A percentile compares a stretch with the other conserved stretches of the same genome.
These are phyloP conservation scores for Ceratobasidium sp. DNA, from an alignment of 1,284 basidiomycete species.

Conservation along the genomic window DNA sequence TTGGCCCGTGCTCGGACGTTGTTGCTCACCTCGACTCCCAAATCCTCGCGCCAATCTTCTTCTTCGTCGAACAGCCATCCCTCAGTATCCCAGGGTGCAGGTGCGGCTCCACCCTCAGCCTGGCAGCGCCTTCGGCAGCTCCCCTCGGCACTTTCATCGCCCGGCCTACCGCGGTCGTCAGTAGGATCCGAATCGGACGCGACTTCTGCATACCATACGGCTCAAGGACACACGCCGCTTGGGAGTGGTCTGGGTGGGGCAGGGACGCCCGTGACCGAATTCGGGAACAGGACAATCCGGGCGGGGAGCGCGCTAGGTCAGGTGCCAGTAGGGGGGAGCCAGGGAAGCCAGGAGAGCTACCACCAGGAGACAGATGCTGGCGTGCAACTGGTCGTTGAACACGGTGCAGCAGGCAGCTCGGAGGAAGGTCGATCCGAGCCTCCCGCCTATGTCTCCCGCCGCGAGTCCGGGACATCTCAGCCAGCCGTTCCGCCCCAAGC, in stretches of 20 bases:
- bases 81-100: neutral
- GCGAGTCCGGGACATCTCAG: neutral
- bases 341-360: neutral
- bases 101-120: slow-evolving; percentile 23
- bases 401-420: neutral
- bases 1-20: slow-evolving; percentile 26
- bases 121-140: slow-evolving; percentile 34
- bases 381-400: slow-evolving; percentile 33
- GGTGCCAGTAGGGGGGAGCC: neutral
- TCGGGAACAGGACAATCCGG: slow-evolving; percentile 8
- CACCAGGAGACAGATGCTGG: slow-evolving; percentile 35
- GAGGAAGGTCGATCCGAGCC: neutral
- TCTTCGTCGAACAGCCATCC: neutral
- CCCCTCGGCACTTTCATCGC: neutral
- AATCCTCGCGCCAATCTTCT: neutral
- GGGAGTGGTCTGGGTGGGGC: neutral
- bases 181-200: slow-evolving; percentile 18
- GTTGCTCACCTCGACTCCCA: slow-evolving; percentile 1
- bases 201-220: slow-evolving; percentile 34
- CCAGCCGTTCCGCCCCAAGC: neutral
- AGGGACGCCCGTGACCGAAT: slow-evolving; percentile 28
- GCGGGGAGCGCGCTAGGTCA: neutral
- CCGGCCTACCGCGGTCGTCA: neutral
- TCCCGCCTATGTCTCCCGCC: neutral
- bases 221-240: slow-evolving; percentile 13